Percentiles rank a stretch among this genome's conserved stretches.
Conservation (phyloP, 345 rosid species). For the Eucalyptus paniculata region DNA sequence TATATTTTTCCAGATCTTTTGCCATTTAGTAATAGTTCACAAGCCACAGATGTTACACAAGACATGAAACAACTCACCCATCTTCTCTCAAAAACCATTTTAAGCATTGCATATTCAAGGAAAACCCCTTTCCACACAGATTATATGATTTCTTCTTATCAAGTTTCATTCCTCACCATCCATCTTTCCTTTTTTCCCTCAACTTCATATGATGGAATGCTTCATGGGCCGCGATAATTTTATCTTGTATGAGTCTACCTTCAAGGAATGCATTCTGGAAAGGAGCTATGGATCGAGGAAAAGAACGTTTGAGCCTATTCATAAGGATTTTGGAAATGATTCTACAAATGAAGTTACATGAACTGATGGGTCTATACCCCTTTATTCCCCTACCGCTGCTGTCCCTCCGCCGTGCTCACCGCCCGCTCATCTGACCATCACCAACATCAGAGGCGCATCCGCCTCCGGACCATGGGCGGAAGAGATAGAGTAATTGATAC, state of each 20-base stretch:
- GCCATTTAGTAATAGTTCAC: neutral
- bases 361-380: neutral
- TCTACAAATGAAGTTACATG: neutral
- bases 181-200: neutral
- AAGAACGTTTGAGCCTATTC: neutral
- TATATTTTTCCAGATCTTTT: neutral
- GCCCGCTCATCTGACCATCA: neutral
- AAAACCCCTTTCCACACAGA: neutral
- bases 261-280: neutral
- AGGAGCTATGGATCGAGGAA: neutral
- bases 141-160: neutral
- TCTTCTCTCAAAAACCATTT: neutral
- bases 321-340: neutral
- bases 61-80: neutral
- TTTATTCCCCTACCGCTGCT: neutral
- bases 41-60: neutral
- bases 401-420: neutral
- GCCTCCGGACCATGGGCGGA: neutral
- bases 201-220: neutral
- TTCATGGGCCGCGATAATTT: neutral
- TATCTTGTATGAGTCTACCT: neutral
- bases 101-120: neutral
- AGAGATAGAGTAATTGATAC: neutral
- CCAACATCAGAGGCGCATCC: neutral
- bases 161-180: neutral